Percentiles rank a stretch among this genome's conserved stretches.
Conservation (phyloP, 75 land plant species). For the Cupressus sempervirens region DNA sequence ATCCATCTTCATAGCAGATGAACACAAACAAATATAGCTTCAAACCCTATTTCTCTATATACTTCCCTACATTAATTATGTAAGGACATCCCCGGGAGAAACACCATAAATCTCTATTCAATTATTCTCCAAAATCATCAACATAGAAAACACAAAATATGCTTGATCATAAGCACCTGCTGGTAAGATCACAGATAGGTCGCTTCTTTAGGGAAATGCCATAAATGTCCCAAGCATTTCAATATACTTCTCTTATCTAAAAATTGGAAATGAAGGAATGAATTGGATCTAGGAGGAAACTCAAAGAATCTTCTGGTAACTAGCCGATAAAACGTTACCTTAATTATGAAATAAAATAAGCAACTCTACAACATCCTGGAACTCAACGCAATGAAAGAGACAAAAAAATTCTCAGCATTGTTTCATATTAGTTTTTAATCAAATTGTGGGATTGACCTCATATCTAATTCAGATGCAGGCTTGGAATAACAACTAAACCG, state of each 20-base stretch:
- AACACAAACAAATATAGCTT: background rate
- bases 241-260: slow-evolving; percentile 8
- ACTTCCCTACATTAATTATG: background rate
- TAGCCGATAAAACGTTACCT: background rate
- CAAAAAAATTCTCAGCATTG: background rate
- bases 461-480: background rate
- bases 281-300: background rate
- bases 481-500: slow-evolving; percentile 49
- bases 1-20: background rate
- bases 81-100: background rate
- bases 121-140: slow-evolving; percentile 4
- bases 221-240: background rate
- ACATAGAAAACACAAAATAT: background rate
- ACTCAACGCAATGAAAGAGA: background rate
- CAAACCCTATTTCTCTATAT: background rate
- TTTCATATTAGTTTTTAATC: background rate
- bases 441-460: background rate
- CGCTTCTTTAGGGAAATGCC: background rate
- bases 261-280: background rate
- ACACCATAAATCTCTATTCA: background rate
- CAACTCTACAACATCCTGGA: background rate
- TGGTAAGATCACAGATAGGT: background rate
- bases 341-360: slow-evolving; percentile 1
- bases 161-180: slow-evolving; percentile 9
- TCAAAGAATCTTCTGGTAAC: background rate